A percentile compares a stretch with the other conserved stretches of the same genome.
phyloP scores from a whole-genome alignment of 2,329 filamentous ascomycete genomes.

The Microdochium nivale region DNA sequence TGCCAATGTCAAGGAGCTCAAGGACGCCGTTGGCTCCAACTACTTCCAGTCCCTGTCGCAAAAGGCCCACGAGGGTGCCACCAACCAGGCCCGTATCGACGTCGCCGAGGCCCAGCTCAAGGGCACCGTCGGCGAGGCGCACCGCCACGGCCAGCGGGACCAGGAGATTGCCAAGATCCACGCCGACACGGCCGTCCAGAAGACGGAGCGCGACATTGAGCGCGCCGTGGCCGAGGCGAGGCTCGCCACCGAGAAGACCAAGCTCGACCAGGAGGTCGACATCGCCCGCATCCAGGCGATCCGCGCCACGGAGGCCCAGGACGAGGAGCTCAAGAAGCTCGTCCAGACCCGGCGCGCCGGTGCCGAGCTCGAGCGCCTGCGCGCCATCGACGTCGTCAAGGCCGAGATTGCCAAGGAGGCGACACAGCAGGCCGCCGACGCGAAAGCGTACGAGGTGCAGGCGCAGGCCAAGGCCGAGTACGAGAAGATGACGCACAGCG shows the following conservation, averaged over 20 bases:
- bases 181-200: slow-evolving; percentile 70
- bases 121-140: slow-evolving; percentile 68
- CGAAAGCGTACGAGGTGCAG: slow-evolving; percentile 54
- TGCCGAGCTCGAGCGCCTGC: slow-evolving; percentile 72
- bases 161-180: slow-evolving; percentile 77
- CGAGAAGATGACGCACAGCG: slow-evolving; percentile 41
- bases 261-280: slow-evolving; percentile 64
- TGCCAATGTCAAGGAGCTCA: slow-evolving; percentile 75
- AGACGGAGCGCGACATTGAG: slow-evolving; percentile 77
- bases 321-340: slow-evolving; percentile 71
- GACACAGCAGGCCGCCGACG: slow-evolving; percentile 60
- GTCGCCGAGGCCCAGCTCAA: slow-evolving; percentile 55
- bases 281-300: slow-evolving; percentile 67
- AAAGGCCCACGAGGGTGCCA: slow-evolving; percentile 79
- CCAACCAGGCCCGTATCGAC: slow-evolving; percentile 66
- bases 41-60: slow-evolving; percentile 77
- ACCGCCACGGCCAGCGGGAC: slow-evolving; percentile 72
- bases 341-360: slow-evolving; percentile 71
- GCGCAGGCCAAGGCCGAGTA: slow-evolving; percentile 49
- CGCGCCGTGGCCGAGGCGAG: slow-evolving; percentile 71
- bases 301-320: slow-evolving; percentile 63
- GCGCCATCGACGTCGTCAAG: slow-evolving; percentile 71
- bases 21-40: slow-evolving; percentile 71
- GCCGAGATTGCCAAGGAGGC: slow-evolving; percentile 62
- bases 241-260: slow-evolving; percentile 63